phyloP scores from a whole-genome alignment of 2,329 filamentous ascomycete genomes.

The Trichoderma asperellum region DNA sequence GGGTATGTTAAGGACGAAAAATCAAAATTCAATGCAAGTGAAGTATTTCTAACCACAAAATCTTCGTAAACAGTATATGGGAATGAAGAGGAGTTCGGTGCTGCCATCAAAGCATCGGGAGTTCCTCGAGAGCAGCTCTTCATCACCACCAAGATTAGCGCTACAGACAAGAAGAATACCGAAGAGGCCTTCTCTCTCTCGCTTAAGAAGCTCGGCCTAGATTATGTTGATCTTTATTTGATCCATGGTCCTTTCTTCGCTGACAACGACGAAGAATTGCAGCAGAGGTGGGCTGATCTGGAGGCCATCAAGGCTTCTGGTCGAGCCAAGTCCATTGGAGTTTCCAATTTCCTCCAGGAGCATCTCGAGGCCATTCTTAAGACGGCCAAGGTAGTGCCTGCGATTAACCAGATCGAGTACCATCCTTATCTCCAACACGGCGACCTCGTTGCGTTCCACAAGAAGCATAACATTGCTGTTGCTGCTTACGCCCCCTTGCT shows the following conservation, averaged over 20 bases:
- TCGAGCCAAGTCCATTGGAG: slow-evolving; percentile 70
- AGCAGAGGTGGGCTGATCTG: slow-evolving; percentile 61
- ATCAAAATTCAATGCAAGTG: not conserved
- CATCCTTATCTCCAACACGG: slow-evolving; percentile 75
- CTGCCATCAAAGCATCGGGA: slow-evolving; percentile 68
- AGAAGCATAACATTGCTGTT: slow-evolving; percentile 59
- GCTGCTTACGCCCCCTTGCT: slow-evolving; percentile 61
- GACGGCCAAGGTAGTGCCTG: slow-evolving; percentile 65
- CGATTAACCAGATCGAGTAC: slow-evolving; percentile 80
- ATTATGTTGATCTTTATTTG: slow-evolving; percentile 74
- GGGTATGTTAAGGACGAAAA: slow-evolving; percentile 46
- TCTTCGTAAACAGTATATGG: slow-evolving; percentile 54
- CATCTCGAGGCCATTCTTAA: slow-evolving; percentile 61
- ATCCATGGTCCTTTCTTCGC: slow-evolving; percentile 63
- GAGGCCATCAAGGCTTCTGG: slow-evolving; percentile 70
- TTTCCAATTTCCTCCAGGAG: slow-evolving; percentile 70
- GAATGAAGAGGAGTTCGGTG: slow-evolving; percentile 71
- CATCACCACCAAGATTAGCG: slow-evolving; percentile 64
- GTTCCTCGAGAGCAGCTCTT: slow-evolving; percentile 70
- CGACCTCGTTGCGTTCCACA: slow-evolving; percentile 60
- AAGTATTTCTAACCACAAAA: not conserved
- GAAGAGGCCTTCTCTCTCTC: slow-evolving; percentile 60
- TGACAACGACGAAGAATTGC: slow-evolving; percentile 56
- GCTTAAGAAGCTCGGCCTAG: slow-evolving; percentile 66
- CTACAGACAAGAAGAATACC: slow-evolving; percentile 46